A percentile compares a stretch with the other conserved stretches of the same genome.
phyloP scores from a whole-genome alignment of 83 land plant genomes.

The Diphasiastrum complanatum region DNA sequence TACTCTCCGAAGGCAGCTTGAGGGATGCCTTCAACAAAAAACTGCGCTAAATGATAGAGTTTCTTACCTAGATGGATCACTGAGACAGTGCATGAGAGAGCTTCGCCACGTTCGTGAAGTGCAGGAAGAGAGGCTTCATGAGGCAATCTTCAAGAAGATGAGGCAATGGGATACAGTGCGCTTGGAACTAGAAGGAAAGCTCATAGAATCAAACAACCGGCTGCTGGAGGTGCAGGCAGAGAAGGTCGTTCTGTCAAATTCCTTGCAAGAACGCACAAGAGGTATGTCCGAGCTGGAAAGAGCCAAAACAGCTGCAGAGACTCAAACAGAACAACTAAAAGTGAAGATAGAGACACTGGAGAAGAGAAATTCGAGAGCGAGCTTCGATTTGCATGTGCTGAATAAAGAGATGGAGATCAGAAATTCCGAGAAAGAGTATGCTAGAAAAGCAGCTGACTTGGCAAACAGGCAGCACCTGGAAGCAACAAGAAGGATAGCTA shows the following conservation, averaged over 20 bases:
- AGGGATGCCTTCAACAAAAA: slow-evolving; percentile 50
- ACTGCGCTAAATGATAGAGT: slow-evolving; percentile 71
- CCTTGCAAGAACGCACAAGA: slow-evolving; percentile 54
- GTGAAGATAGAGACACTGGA: slow-evolving; percentile 43
- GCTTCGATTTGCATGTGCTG: slow-evolving; percentile 49
- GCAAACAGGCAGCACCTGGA: slow-evolving; percentile 61
- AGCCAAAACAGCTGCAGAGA: slow-evolving; percentile 35
- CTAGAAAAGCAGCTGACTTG: slow-evolving; percentile 46
- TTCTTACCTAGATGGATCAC: slow-evolving; percentile 73
- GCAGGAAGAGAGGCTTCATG: slow-evolving; percentile 66
- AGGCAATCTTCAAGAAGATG: slow-evolving; percentile 46
- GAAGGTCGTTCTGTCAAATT: slow-evolving; percentile 33
- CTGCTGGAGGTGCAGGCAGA: slow-evolving; percentile 19
- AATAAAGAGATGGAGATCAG: slow-evolving; percentile 61
- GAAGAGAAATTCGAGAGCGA: slow-evolving; percentile 46
- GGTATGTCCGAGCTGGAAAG: slow-evolving; percentile 46
- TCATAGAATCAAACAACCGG: slow-evolving; percentile 24
- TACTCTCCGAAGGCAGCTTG: slow-evolving; percentile 58
- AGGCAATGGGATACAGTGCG: slow-evolving; percentile 63
- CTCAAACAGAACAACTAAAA: slow-evolving; percentile 45
- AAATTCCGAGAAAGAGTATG: slow-evolving; percentile 49
- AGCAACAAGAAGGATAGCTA: slow-evolving; percentile 51
- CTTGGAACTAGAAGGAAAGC: slow-evolving; percentile 52
- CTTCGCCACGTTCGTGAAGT: slow-evolving; percentile 69
- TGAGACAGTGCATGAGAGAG: slow-evolving; percentile 85